phyloP scores from a whole-genome alignment of 148 eudicot species.

The Rhododendron williamsianum region DNA sequence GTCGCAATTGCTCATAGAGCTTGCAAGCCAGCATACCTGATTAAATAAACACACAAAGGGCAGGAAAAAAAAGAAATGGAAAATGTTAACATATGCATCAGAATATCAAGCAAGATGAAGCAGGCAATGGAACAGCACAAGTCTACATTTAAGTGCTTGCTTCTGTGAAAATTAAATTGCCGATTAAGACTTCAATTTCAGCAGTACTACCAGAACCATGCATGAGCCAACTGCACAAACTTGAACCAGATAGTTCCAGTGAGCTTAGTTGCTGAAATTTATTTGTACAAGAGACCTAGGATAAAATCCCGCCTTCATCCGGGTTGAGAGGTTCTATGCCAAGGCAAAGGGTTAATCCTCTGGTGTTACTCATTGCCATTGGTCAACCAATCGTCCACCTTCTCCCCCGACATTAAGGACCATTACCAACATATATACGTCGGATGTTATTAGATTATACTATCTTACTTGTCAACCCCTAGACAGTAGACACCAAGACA shows the following conservation, averaged over 20 bases:
- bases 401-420: background rate
- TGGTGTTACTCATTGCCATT: background rate
- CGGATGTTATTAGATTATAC: background rate
- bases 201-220: background rate
- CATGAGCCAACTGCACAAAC: background rate
- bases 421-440: background rate
- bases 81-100: background rate
- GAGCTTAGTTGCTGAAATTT: background rate
- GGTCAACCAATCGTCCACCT: background rate
- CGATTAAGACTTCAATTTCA: background rate
- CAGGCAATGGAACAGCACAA: background rate
- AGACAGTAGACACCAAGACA: background rate
- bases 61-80: background rate
- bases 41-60: background rate
- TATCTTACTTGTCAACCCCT: background rate
- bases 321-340: background rate
- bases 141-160: background rate
- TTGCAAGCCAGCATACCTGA: conserved; percentile 74
- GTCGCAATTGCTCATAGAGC: conserved; percentile 63
- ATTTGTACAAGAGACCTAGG: background rate
- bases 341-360: background rate
- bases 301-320: background rate
- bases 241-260: background rate
- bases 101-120: background rate
- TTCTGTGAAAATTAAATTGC: background rate